A percentile compares a stretch with the other conserved stretches of the same genome.
Evolutionary conservation across 1,139 yeast species (phyloP).

Genomic region (Meyerozyma sp.): DNA sequence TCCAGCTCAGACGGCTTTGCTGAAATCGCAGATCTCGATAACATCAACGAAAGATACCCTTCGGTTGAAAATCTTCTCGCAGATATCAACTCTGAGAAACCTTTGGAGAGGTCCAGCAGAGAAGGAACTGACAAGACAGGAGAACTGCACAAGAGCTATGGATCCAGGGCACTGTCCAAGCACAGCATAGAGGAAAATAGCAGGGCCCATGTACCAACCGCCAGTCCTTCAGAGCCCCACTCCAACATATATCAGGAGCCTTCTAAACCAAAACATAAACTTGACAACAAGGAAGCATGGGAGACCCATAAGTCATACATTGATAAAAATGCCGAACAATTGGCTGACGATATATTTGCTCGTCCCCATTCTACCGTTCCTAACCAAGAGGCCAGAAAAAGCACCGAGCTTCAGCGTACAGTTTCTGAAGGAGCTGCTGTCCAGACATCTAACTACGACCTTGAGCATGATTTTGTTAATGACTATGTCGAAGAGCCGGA

Average conservation of each 20-base stretch:
- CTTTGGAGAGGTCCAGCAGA: not conserved
- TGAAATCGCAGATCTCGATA: conserved; percentile 32
- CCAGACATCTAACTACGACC: not conserved
- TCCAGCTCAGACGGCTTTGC: conserved; percentile 14
- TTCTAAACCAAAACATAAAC: conserved; percentile 11
- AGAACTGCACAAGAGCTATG: not conserved
- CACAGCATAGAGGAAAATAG: not conserved
- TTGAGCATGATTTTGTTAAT: not conserved
- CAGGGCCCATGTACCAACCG: not conserved
- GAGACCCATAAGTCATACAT: conserved; percentile 15
- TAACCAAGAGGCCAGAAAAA: conserved; percentile 3
- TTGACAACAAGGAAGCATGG: conserved; percentile 37
- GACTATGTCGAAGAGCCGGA: not conserved
- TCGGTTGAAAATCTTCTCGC: conserved; percentile 23
- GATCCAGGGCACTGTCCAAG: not conserved
- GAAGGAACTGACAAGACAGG: not conserved
- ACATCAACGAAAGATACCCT: conserved; percentile 41
- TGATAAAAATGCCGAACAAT: conserved; percentile 28
- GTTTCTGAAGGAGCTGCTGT: not conserved
- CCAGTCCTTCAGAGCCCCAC: not conserved
- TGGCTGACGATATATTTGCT: conserved; percentile 39
- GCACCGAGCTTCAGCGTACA: not conserved
- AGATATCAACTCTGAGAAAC: conserved; percentile 1
- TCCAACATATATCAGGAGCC: not conserved
- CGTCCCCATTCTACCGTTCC: conserved; percentile 5